These are phyloP conservation scores for Castanea crenata DNA, from an alignment of 306 rosid genomes.

Conservation along the genomic window DNA sequence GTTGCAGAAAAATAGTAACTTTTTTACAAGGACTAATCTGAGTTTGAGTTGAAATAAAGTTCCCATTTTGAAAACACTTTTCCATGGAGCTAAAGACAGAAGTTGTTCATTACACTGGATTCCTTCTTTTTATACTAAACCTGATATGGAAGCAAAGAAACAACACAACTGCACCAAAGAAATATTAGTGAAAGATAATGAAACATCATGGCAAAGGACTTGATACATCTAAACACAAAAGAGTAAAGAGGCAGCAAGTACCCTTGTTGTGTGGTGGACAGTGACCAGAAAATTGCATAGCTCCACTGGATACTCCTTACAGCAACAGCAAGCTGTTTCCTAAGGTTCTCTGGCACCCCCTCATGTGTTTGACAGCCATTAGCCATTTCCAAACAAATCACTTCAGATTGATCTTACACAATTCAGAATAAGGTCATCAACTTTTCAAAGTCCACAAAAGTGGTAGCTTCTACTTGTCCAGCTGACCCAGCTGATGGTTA, in stretches of 20 bases:
- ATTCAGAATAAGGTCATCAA: constrained; percentile 1
- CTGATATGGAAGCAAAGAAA: neutral
- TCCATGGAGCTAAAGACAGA: neutral
- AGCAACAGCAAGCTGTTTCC: constrained; percentile 71
- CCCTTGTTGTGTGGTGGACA: constrained; percentile 66
- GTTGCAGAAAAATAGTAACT: neutral
- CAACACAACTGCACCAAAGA: constrained; percentile 12
- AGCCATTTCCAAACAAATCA: constrained; percentile 32
- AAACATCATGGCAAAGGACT: neutral
- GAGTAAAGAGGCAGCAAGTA: constrained; percentile 13
- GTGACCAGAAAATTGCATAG: constrained; percentile 86
- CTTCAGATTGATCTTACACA: neutral
- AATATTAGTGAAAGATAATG: neutral
- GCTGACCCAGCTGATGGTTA: neutral
- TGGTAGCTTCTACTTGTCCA: neutral
- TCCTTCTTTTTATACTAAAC: neutral
- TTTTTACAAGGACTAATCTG: neutral
- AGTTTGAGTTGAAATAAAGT: neutral
- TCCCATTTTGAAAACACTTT: neutral
- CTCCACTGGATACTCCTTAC: constrained; percentile 88
- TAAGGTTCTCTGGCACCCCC: constrained; percentile 41
- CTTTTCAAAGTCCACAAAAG: neutral
- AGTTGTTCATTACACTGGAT: neutral
- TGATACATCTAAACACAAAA: neutral
- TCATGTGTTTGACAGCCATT: constrained; percentile 41